Base-by-base conservation (phyloP, 805 yeast genomes). In the Priceomyces carsonii region DNA sequence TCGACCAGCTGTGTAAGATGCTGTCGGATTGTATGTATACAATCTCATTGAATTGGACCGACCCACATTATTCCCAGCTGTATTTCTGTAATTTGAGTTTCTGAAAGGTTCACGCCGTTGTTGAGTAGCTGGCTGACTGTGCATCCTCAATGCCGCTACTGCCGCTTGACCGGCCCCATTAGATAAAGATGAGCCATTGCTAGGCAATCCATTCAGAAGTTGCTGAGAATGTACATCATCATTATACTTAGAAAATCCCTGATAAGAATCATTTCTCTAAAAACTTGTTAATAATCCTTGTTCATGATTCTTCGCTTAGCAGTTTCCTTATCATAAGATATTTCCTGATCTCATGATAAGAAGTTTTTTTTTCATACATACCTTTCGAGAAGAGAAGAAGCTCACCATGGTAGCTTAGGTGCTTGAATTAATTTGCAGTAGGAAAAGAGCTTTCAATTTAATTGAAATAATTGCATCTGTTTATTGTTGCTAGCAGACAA, bases 81-180 rank as follows among this genome's bases (percentile, higher is more conserved):
- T 59, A 40, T 48, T 52, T 31, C 61, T 42, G 25, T 33, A 33
- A 15, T 28, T 33, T 18, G 30, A 38, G 12, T 27, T 30, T 16
- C 13, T n/a, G n/a, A 14, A n/a, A 20, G 10, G 22, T 8, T 18
- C 12, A 8, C 22, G 35, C 8, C 38, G 39, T 17, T 27, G 39
- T 16, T 25, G 43, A 21, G 26, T 43, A 14, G 23, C 10, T 7
- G 42, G 47, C 24, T 47, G 53, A 22, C 49, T 51, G 44, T 65
- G 71, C 40, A 55, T 48, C 36, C 63, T 53, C 12, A 66, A 45
- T 1, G 72, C 72, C 1, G 71, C 71, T 31, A 53, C 40, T 0
- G 72, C 73, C 5, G 72, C 73, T 39, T 51, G 60, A 13, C 71
- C 70, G 16, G 72, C 72, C 16, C 55, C 50, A 33, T 53, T 52